phyloP scores from a whole-genome alignment of 139 green algal genomes.

The Haematococcus lacustris region DNA sequence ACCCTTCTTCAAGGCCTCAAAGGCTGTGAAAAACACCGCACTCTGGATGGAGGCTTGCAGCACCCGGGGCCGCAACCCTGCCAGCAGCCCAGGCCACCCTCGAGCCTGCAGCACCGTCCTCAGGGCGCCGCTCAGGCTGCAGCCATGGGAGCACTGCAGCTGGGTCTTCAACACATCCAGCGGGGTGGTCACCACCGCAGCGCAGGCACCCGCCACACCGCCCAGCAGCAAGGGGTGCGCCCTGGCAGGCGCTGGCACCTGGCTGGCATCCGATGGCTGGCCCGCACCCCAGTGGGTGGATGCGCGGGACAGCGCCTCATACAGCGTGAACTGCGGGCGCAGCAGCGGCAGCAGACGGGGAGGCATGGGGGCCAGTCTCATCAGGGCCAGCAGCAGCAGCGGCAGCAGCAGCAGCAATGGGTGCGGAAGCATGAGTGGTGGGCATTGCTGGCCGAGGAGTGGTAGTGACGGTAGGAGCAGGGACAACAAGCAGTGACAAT shows the following conservation, averaged over 20 bases:
- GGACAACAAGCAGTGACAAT: too few relatives aligned
- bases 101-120: not conserved
- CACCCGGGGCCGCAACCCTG: constrained; percentile 41
- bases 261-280: too few relatives aligned
- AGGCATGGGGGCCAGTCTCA: too few relatives aligned
- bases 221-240: constrained; percentile 20
- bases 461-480: too few relatives aligned
- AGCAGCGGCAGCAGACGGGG: too few relatives aligned
- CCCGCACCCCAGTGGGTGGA: too few relatives aligned
- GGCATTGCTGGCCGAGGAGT: too few relatives aligned
- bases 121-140: constrained; percentile 1
- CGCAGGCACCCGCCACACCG: constrained; percentile 46
- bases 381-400: too few relatives aligned
- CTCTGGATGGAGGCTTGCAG: constrained; percentile 19
- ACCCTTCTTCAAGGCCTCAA: not conserved
- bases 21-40: not conserved
- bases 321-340: constrained; percentile 51
- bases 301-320: constrained; percentile 43
- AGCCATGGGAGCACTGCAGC: constrained; percentile 51
- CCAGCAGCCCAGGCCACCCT: constrained; percentile 34
- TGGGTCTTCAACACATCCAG: constrained; percentile 70
- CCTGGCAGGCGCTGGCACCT: constrained; percentile 9
- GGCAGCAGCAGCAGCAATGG: too few relatives aligned
- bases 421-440: too few relatives aligned
- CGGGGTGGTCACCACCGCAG: constrained; percentile 60